Base-by-base conservation (phyloP, 2,329 filamentous ascomycete species). In the Ilyonectria mors-panacis region DNA sequence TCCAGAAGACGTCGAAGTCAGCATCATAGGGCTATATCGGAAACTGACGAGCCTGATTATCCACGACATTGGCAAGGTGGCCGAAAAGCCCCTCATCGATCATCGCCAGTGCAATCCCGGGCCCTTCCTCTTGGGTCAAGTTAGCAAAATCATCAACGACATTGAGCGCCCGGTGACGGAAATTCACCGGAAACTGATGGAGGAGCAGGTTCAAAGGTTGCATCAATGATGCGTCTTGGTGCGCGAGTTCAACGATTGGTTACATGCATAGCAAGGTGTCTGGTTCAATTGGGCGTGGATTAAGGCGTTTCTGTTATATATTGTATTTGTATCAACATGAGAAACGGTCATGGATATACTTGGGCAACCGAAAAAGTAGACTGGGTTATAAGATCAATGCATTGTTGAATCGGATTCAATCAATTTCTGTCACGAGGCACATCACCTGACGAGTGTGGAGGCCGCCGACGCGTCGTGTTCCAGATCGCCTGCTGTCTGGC, bases 21-120 rank as follows among this genome's bases (percentile, higher is more conserved):
- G 75, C 68, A 68, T 76, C 9, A 28, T 73, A 23, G 59, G 63
- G 1, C 64, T 77, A 10, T 70, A 75, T 39, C 68, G 68, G 10
- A 74, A 73, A 15, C 61, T 73, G 59, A 75, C 68, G 39, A 77
- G 67, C 9, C 48, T 77, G 3, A 62, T 75, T 19, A 77, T 79
- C 48, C 75, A 79, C 45, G 72, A 77, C 13, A 73, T 78, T 2
- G 76, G 75, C 2, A 58, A 53, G n/a, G 55, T 59, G 1, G 53
- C 53, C 6, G 50, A 57, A 4, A 64, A 60, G 21, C 39, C 59
- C 2, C 15, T 48, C 12, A 63, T 64, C 4, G 68, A 74, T 15
- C 73, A 77, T 42, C 39, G 53, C 6, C 59, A 67, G 35, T 77
- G 75, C 57, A 77, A 76, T 47, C 75, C 75, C 10, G 57, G 70